These are phyloP conservation scores for Thelephora aurantiotincta DNA, from an alignment of 768 basidiomycete genomes.

Conservation along the genomic window DNA sequence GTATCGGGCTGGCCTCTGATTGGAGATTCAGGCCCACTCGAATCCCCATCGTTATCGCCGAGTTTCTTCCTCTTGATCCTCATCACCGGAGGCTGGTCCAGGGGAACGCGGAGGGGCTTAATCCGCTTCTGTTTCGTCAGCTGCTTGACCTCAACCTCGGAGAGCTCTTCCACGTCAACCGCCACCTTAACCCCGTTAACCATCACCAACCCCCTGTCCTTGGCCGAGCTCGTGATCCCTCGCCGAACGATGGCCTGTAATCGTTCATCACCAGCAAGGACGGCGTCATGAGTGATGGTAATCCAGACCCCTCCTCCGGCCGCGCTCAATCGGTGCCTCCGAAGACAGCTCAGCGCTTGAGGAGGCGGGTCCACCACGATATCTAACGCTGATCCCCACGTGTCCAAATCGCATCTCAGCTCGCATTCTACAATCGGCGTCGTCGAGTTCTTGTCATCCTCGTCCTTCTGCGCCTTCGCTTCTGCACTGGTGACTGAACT, in stretches of 20 bases:
- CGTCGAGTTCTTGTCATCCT: constrained; percentile 12
- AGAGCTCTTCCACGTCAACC: constrained; percentile 82
- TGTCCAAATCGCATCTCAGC: constrained; percentile 82
- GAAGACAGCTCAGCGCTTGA: constrained; percentile 64
- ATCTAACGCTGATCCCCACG: constrained; percentile 73
- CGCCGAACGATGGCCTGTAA: constrained; percentile 62
- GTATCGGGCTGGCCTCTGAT: constrained; percentile 5
- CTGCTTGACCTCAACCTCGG: constrained; percentile 74
- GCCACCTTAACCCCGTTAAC: constrained; percentile 78
- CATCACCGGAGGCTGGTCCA: constrained; percentile 85
- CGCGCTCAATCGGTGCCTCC: constrained; percentile 72
- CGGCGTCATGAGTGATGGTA: constrained; percentile 74
- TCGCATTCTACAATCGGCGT: constrained; percentile 70
- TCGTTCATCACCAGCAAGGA: constrained; percentile 66
- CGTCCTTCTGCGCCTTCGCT: neutral
- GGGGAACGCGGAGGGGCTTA: constrained; percentile 73
- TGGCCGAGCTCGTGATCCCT: constrained; percentile 41
- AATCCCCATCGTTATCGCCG: constrained; percentile 48
- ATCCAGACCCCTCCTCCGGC: constrained; percentile 93
- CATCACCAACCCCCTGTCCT: constrained; percentile 74
- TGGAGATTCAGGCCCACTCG: constrained; percentile 22
- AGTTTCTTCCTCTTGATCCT: constrained; percentile 50
- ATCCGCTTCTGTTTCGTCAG: constrained; percentile 75
- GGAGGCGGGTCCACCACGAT: constrained; percentile 91
- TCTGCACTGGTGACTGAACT: constrained; percentile 6